A percentile compares a stretch with the other conserved stretches of the same genome.
Conservation (phyloP, 2,329 filamentous ascomycete species). For the Orbilia quercus region DNA sequence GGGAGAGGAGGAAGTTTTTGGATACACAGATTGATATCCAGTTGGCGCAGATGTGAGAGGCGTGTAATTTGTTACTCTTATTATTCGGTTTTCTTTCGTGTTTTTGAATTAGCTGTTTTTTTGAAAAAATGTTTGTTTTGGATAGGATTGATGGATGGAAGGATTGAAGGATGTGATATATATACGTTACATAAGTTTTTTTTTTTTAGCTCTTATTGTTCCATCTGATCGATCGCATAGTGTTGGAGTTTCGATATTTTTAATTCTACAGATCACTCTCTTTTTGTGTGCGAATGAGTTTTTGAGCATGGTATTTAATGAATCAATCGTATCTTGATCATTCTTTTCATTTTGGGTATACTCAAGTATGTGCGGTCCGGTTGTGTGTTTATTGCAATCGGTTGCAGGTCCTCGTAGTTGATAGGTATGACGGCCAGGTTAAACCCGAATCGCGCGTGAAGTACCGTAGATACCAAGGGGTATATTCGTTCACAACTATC, state of each 20-base stretch:
- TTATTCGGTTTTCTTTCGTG: slow-evolving; percentile 18
- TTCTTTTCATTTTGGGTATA: no score
- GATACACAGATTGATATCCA: slow-evolving; percentile 93
- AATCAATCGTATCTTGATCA: no score
- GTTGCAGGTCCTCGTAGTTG: no score
- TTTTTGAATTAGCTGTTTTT: slow-evolving; percentile 7
- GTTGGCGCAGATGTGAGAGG: slow-evolving; percentile 84
- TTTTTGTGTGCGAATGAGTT: no score
- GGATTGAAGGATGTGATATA: slow-evolving; percentile 14
- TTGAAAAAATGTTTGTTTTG: no score
- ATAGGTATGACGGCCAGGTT: no score
- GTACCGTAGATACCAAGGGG: no score
- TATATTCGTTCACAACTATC: no score
- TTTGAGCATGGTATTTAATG: no score
- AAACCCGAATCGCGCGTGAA: no score
- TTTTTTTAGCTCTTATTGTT: slow-evolving; percentile 13
- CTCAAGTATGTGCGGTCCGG: no score
- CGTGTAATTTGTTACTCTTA: slow-evolving; percentile 1
- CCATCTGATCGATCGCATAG: slow-evolving; percentile 34
- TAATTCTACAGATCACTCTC: slow-evolving; percentile 14
- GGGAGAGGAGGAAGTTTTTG: slow-evolving; percentile 87
- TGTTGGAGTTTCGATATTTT: slow-evolving; percentile 38
- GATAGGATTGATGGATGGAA: slow-evolving; percentile 4
- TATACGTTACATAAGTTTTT: slow-evolving; percentile 12
- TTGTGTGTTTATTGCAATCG: no score